Evolutionary conservation across 495 filamentous ascomycete species (phyloP).

Genomic region (Xylaria curta): DNA sequence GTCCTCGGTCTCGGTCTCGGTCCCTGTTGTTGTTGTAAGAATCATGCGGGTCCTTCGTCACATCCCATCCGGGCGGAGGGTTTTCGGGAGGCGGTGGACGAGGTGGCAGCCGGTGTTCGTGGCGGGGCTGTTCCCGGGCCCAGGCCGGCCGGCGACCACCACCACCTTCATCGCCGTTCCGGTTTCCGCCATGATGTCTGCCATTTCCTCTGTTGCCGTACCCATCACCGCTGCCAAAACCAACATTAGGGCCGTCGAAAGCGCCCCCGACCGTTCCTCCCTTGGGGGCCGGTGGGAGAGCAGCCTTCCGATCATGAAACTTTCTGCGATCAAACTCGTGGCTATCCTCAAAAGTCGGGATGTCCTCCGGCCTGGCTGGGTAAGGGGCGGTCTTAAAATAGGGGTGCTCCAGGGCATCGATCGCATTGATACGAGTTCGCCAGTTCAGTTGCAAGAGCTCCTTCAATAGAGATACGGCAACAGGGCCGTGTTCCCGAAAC

Average conservation of each 20-base stretch:
- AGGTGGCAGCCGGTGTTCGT: conserved; percentile 53
- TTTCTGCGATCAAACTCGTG: conserved; percentile 94
- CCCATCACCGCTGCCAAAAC: conserved; percentile 52
- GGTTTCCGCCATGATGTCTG: conserved; percentile 44
- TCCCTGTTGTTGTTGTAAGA: conserved; percentile 38
- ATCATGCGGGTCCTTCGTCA: conserved; percentile 47
- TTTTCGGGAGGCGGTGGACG: conserved; percentile 52
- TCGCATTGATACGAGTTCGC: conserved; percentile 85
- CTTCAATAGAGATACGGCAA: conserved; percentile 77
- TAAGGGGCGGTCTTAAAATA: conserved; percentile 83
- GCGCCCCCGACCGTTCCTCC: conserved; percentile 84
- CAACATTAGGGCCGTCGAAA: conserved; percentile 59
- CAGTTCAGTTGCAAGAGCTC: conserved; percentile 91
- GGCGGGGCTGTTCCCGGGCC: conserved; percentile 43
- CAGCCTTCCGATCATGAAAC: conserved; percentile 78
- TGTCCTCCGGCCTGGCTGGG: conserved; percentile 80
- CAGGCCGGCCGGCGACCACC: conserved; percentile 49
- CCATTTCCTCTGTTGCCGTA: conserved; percentile 54
- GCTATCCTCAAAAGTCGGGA: conserved; percentile 90
- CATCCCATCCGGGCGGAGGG: conserved; percentile 45
- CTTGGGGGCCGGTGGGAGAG: conserved; percentile 85
- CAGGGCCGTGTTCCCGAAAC: conserved; percentile 73
- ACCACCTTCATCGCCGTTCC: conserved; percentile 47
- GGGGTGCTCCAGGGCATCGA: conserved; percentile 90
- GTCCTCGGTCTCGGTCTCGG: conserved; percentile 44